Evolutionary conservation across 1,139 yeast genomes (phyloP), one percentile per base, ranked within the genome.

Genomic region (Komagataea norvegica): DNA sequence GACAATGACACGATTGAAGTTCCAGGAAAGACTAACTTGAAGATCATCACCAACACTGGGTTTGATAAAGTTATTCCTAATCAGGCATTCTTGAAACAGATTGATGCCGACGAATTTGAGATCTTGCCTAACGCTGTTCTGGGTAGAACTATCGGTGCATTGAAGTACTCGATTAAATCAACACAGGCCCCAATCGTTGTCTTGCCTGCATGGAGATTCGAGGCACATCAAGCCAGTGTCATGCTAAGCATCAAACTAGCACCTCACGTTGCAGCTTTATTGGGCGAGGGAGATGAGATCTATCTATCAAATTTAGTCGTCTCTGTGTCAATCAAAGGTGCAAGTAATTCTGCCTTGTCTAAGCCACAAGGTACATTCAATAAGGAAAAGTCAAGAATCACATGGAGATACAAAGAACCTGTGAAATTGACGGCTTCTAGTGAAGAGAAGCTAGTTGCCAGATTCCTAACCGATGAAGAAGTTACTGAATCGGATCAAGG

Each of bases 321-420:
- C 8, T 76, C 85, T 10, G 94, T 85, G 6, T 78, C 88, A 26
- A 60, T 64, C 8, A 69, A 68, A 35, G 69, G 74, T 6, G 53
- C 57, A 11, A 70, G 82, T 4, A 64, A 71, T 1, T 72, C 87
- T 19, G 96, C 96, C 1, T 78, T 88, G 44, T 83, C 95, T 10
- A 85, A 84, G 55, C 97, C 97, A 4, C 79, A 84, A 41, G 97
- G 96, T 36, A 75, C 93, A 1, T 87, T 87, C 67, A 86, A 81
- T 61, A 80, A 77, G 56, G 96, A 86, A 33, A 79, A 77, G 55
- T 83, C 78, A 51, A 76, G 96, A 60, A 80, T 89, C 41, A 82
- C 91, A 1, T 88, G 96, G 96, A 74, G 84, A 56, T 78, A 74
- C 54, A 60, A 62, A 24, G 63, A 66, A 25, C 77, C 82, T 4